These are phyloP conservation scores for Kockiozyma suomiensis DNA, from an alignment of 805 yeast species.

Conservation along the genomic window DNA sequence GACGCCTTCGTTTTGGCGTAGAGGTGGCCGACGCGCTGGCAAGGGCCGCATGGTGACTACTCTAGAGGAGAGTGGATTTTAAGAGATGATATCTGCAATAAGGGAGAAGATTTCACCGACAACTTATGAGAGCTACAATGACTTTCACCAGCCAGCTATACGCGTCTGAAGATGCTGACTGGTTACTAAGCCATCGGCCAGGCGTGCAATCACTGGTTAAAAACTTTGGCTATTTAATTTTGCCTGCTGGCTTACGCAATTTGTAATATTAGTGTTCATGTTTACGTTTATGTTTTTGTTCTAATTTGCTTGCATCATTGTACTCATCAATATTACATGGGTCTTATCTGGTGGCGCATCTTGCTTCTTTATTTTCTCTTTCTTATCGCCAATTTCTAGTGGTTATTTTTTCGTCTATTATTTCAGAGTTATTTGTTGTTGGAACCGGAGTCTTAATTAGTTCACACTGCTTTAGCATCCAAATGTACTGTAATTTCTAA, in stretches of 20 bases:
- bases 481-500: constrained; percentile 1
- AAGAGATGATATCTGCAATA: not conserved
- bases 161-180: too few relatives aligned
- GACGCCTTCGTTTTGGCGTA: constrained; percentile 28
- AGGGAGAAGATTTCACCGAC: not conserved
- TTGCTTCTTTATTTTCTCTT: not conserved
- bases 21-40: constrained; percentile 32
- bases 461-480: not conserved
- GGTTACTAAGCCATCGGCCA: too few relatives aligned
- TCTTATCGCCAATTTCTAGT: not conserved
- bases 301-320: not conserved
- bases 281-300: not conserved
- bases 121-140: too few relatives aligned
- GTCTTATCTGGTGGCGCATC: constrained; percentile 1
- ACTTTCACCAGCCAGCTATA: too few relatives aligned
- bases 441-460: constrained; percentile 1
- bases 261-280: constrained; percentile 6
- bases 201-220: too few relatives aligned
- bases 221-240: too few relatives aligned
- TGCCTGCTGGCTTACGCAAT: not conserved
- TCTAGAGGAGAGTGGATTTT: constrained; percentile 23
- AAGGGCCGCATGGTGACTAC: constrained; percentile 31
- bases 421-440: not conserved
- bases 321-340: not conserved
- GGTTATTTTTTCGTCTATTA: not conserved